Percentiles rank a stretch among this genome's conserved stretches.
phyloP scores from a whole-genome alignment of 2,329 filamentous ascomycete genomes.

The Trichoderma arundinaceum region DNA sequence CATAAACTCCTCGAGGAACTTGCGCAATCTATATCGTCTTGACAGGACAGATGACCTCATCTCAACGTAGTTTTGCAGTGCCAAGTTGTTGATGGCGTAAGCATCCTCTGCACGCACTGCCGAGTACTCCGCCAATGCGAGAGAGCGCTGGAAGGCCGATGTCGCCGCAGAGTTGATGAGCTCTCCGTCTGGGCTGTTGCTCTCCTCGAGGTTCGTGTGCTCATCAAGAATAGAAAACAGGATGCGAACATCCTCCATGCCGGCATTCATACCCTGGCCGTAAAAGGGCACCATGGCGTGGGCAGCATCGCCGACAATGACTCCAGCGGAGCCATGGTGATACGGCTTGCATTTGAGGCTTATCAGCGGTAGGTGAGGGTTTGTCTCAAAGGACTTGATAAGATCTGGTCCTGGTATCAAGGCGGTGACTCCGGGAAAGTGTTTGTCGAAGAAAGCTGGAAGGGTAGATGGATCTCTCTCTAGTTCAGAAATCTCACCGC shows the following conservation, averaged over 20 bases:
- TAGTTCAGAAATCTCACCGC: slow-evolving; percentile 69
- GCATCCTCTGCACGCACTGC: slow-evolving; percentile 75
- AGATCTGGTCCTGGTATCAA: slow-evolving; percentile 73
- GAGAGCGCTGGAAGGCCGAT: slow-evolving; percentile 56
- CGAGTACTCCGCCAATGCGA: slow-evolving; percentile 79
- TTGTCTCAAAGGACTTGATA: slow-evolving; percentile 73
- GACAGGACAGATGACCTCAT: slow-evolving; percentile 88
- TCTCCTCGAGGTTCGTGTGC: slow-evolving; percentile 56
- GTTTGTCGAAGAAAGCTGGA: slow-evolving; percentile 74
- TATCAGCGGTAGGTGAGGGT: slow-evolving; percentile 91
- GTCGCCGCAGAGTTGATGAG: slow-evolving; percentile 51
- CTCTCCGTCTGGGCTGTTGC: slow-evolving; percentile 48
- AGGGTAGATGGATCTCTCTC: slow-evolving; percentile 66
- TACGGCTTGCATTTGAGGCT: slow-evolving; percentile 92
- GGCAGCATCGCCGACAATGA: slow-evolving; percentile 90
- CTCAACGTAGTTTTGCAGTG: slow-evolving; percentile 88
- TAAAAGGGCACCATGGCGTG: slow-evolving; percentile 99
- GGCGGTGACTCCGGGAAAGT: slow-evolving; percentile 85
- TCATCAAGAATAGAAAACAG: slow-evolving; percentile 83
- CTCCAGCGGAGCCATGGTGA: slow-evolving; percentile 75
- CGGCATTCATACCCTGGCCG: slow-evolving; percentile 96
- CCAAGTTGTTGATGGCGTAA: slow-evolving; percentile 89
- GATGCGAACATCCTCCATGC: slow-evolving; percentile 89
- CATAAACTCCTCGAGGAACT: slow-evolving; percentile 83
- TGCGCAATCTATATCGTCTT: slow-evolving; percentile 77